phyloP scores from a whole-genome alignment of 78 protist species.

The Protostelium mycophagum region DNA sequence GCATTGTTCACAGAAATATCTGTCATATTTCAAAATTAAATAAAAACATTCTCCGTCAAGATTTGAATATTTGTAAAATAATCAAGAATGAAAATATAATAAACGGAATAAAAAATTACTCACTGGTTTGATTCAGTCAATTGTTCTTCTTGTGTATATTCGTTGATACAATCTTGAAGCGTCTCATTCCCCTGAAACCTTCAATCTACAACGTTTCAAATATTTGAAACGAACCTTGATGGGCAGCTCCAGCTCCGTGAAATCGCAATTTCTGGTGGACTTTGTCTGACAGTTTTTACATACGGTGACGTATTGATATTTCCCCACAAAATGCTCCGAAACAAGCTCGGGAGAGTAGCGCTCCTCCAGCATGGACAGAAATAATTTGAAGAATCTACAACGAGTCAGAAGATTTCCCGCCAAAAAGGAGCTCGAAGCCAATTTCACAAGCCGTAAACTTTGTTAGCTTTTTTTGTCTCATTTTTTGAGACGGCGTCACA shows the following conservation, averaged over 20 bases:
- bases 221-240: background rate
- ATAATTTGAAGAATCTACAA: background rate
- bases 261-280: background rate
- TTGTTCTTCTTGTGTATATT: background rate
- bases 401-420: background rate
- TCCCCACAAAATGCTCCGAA: background rate
- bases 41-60: no score
- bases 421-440: no score
- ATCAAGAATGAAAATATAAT: no score
- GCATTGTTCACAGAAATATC: background rate
- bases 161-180: background rate
- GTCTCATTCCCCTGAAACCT: background rate
- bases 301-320: background rate
- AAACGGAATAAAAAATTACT: no score
- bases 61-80: no score
- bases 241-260: background rate
- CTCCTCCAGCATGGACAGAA: background rate
- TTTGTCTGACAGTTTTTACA: background rate
- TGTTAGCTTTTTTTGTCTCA: no score
- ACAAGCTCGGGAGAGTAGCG: background rate
- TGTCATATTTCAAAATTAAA: no score
- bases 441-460: no score
- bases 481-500: no score
- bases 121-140: background rate
- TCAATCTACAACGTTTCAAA: background rate